Evolutionary conservation across 345 rosid genomes (phyloP), one percentile per base, ranked within the genome.

Genomic region (Lepidium sativum): DNA sequence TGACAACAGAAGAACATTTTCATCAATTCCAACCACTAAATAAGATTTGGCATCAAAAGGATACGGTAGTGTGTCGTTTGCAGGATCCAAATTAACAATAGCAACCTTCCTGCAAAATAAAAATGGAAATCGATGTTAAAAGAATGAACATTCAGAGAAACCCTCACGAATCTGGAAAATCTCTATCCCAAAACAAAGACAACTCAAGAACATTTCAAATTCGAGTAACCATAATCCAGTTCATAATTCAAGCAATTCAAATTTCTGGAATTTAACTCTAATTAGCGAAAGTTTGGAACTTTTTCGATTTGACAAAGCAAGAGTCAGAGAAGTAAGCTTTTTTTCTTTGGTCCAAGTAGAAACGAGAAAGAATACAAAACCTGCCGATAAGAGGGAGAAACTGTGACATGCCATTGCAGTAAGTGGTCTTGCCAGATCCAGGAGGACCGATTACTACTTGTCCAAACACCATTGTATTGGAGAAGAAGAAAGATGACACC

Each of bases 401-500:
- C 77, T 95, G 95, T 69, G 96, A 88, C 99, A 91, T 88, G 72
- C 96, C 99, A 74, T 91, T 91, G 79, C 99, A 95, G 73, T 85
- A 95, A 45, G 96, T 95, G 33, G 97, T 86, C 78, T 95, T 94
- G 15, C 99, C 97, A 2, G 97, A 86, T 21, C 97, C 96, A 14
- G 97, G 96, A 9, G 97, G 99, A 59, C 97, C 99, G 12, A 91
- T 86, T 16, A 91, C 95, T 49, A 91, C 86, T 77, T 91, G 97
- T 32, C 99, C 97, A 70, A 82, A 94, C 71, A 81, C 96, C 96
- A 86, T 87, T 12, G 20, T 56, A 2, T 1, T 37, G 32, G 7
- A 45, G 27, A 33, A 54, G 27, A 35, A 54, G 59, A 35, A 54
- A 17, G 38, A 13, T n/a, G 32, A 37, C 18, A 37, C 32, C 61